Evolutionary conservation across 768 basidiomycete genomes (phyloP).

Genomic region (Mycena latifolia): DNA sequence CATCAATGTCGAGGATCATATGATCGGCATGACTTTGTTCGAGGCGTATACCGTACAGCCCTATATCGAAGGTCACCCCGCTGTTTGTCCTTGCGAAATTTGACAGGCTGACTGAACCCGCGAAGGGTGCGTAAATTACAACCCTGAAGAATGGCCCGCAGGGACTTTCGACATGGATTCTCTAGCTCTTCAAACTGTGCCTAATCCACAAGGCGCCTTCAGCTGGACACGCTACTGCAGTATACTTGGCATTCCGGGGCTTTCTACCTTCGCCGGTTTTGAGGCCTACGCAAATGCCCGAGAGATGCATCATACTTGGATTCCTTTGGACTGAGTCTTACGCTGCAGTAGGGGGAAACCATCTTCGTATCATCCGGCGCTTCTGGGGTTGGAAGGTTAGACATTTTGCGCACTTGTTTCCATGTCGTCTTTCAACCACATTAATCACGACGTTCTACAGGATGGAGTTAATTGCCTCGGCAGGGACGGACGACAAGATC

Average conservation of each 20-base stretch:
- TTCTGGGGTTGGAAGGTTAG: slow-evolving; percentile 39
- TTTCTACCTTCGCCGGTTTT: background rate
- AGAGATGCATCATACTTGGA: background rate
- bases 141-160: background rate
- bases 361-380: slow-evolving; percentile 39
- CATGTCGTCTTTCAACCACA: background rate
- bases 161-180: slow-evolving; percentile 9
- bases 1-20: slow-evolving; percentile 13
- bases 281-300: background rate
- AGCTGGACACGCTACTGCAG: slow-evolving; percentile 1
- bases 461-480: no score
- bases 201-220: background rate
- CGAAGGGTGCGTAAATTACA: no score
- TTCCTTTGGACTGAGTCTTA: no score
- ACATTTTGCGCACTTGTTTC: no score
- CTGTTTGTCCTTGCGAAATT: no score
- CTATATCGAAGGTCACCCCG: slow-evolving; percentile 20
- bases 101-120: no score
- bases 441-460: no score
- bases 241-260: background rate
- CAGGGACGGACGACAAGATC: no score
- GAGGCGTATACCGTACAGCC: slow-evolving; percentile 30
- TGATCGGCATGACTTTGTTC: slow-evolving; percentile 23
- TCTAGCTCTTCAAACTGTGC: background rate
- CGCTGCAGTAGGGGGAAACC: slow-evolving; percentile 35